Percentiles rank a stretch among this genome's conserved stretches.
Evolutionary conservation across 140 eudicot genomes (phyloP).

Genomic region (Flaveria floridana): DNA sequence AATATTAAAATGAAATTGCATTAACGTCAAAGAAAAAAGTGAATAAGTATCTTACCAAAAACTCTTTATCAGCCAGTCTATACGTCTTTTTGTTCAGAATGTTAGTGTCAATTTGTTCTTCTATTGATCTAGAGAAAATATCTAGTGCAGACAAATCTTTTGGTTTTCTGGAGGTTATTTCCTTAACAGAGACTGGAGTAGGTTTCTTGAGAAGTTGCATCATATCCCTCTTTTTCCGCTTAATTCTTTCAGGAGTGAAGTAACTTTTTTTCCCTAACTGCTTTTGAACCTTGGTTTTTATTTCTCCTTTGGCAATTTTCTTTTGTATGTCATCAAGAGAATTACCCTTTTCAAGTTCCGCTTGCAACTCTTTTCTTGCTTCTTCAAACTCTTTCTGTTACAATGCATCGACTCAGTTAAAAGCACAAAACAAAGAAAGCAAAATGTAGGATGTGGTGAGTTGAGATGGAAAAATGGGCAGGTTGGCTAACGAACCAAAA

Average conservation of each 20-base stretch:
- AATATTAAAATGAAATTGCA: neutral
- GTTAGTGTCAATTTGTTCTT: conserved; percentile 52
- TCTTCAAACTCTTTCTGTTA: conserved; percentile 83
- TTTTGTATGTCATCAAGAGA: conserved; percentile 58
- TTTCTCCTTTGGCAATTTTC: conserved; percentile 67
- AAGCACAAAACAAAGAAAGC: conserved; percentile 12
- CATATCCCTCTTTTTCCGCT: conserved; percentile 78
- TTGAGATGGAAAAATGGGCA: neutral
- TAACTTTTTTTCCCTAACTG: conserved; percentile 40
- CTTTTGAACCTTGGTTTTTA: conserved; percentile 55
- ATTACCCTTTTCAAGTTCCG: conserved; percentile 71
- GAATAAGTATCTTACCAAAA: conserved; percentile 57
- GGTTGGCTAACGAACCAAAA: neutral
- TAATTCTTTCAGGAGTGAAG: conserved; percentile 54
- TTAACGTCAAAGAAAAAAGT: conserved; percentile 18
- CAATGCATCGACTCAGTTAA: conserved; percentile 16
- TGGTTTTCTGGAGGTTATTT: conserved; percentile 38
- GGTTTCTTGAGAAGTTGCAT: conserved; percentile 63
- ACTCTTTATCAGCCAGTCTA: conserved; percentile 60
- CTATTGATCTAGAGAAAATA: conserved; percentile 48
- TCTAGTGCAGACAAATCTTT: conserved; percentile 53
- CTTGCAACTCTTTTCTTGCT: conserved; percentile 72
- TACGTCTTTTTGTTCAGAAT: conserved; percentile 50
- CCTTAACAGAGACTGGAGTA: conserved; percentile 36
- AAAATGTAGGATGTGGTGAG: conserved; percentile 10